phyloP scores from a whole-genome alignment of 2,329 filamentous ascomycete genomes.

The Neobulgaria alba region DNA sequence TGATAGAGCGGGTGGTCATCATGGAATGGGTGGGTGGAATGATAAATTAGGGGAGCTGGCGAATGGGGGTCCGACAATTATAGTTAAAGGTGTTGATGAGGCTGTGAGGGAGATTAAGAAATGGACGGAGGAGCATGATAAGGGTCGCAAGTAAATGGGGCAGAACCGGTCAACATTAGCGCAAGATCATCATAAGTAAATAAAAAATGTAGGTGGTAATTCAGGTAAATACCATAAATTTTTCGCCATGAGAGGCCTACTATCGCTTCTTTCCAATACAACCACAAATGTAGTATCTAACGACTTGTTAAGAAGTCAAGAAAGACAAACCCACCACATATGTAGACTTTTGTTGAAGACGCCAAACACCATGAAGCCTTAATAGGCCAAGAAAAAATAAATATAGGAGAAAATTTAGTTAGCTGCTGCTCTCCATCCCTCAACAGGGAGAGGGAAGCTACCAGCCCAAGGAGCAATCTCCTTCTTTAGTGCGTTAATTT shows the following conservation, averaged over 20 bases:
- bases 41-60: constrained; percentile 47
- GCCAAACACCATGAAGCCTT: neutral
- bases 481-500: constrained; percentile 79
- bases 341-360: neutral
- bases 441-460: constrained; percentile 86
- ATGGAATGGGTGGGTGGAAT: constrained; percentile 45
- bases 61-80: constrained; percentile 40
- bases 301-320: neutral
- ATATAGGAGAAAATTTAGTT: neutral
- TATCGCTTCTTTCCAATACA: too few relatives aligned
- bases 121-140: constrained; percentile 24
- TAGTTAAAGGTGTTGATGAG: constrained; percentile 48
- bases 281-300: neutral
- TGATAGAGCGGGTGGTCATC: constrained; percentile 43
- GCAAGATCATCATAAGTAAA: too few relatives aligned
- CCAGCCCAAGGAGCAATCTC: constrained; percentile 84
- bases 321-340: neutral
- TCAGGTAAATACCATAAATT: too few relatives aligned
- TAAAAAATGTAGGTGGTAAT: too few relatives aligned
- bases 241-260: too few relatives aligned
- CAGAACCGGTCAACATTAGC: too few relatives aligned
- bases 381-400: neutral
- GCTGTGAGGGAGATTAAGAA: constrained; percentile 36
- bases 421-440: constrained; percentile 48
- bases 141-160: too few relatives aligned